Evolutionary conservation across 2,329 filamentous ascomycete species (phyloP), one percentile per base, ranked within the genome.

Genomic region (Fusarium staphyleae): DNA sequence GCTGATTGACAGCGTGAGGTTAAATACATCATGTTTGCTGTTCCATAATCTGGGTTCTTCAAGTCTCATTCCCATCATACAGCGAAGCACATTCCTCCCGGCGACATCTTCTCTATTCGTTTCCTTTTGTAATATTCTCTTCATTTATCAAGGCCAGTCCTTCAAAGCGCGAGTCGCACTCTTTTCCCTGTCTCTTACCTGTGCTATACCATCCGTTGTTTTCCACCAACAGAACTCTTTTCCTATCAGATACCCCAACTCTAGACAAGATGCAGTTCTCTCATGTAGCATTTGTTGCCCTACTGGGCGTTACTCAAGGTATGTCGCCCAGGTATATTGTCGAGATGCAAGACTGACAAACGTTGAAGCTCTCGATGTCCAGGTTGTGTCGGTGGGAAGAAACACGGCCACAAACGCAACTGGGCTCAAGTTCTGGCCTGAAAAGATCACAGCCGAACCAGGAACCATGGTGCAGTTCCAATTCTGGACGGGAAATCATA

Each of bases 401-500:
- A 77, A 72, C 56, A 75, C 67, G 18, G 74, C 78, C 57, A 83
- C 82, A 68, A 77, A 80, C 63, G 77, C 76, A 39, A 73, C 73
- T 9, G 72, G 65, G 32, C 75, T 89, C 51, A 80, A 76, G 56
- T 93, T 86, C 78, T 84, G 76, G 58, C 90, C 90, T 33, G 79
- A 88, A 63, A 86, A 81, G 67, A 71, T 93, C 70, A 78, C 77
- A 58, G 89, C 86, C 26, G 70, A 75, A n/a, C 74, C 78, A 3
- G 89, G 90, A 60, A 78, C 82, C 64, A 81, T 85, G 75, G 78
- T 88, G 11, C 83, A 87, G 74, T 88, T 88, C 78, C 84, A 87
- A 72, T 88, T 88, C 77, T 77, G 78, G 57, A 78, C 77, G 8
- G 81, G 80, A 64, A 93, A 93, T 78, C 90, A 93, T 81, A 92